A percentile compares a stretch with the other conserved stretches of the same genome.
These are phyloP conservation scores for Aciculosporium take DNA, from an alignment of 2,329 filamentous ascomycete genomes.

Conservation along the genomic window DNA sequence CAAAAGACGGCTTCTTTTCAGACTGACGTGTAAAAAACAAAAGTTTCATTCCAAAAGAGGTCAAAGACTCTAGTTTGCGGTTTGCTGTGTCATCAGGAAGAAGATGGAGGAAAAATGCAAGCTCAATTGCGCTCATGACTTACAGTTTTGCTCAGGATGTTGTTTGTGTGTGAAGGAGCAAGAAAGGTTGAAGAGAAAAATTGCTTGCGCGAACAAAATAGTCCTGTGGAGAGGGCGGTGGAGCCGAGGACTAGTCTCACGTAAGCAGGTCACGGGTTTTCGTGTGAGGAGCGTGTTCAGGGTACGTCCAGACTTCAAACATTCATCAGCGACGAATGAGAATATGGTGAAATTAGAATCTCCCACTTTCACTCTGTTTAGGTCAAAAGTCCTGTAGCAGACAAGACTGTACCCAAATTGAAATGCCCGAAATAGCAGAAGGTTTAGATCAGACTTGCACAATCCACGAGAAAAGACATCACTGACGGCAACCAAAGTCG, in stretches of 20 bases:
- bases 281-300: slow-evolving; percentile 16
- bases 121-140: slow-evolving; percentile 4
- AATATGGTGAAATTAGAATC: too few species aligned
- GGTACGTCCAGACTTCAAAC: too few species aligned
- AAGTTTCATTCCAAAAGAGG: slow-evolving; percentile 65
- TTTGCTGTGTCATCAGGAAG: slow-evolving; percentile 68
- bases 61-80: slow-evolving; percentile 99
- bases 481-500: slow-evolving; percentile 35
- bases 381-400: too few species aligned
- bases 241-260: slow-evolving; percentile 4
- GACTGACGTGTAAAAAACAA: slow-evolving; percentile 80
- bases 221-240: slow-evolving; percentile 10
- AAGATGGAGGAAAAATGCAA: slow-evolving; percentile 1
- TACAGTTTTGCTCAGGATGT: slow-evolving; percentile 7
- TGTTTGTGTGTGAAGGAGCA: slow-evolving; percentile 3
- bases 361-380: neutral
- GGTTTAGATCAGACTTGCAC: slow-evolving; percentile 20
- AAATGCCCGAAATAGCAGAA: slow-evolving; percentile 52
- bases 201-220: slow-evolving; percentile 15
- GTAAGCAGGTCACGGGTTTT: slow-evolving; percentile 17
- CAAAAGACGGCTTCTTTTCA: slow-evolving; percentile 39
- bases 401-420: too few species aligned
- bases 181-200: slow-evolving; percentile 9
- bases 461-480: neutral
- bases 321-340: too few species aligned